Percentiles rank a stretch among this genome's conserved stretches.
These are phyloP conservation scores for Ichthyophthirius multifiliis DNA, from an alignment of 169 alveolate genomes.

Conservation along the genomic window DNA sequence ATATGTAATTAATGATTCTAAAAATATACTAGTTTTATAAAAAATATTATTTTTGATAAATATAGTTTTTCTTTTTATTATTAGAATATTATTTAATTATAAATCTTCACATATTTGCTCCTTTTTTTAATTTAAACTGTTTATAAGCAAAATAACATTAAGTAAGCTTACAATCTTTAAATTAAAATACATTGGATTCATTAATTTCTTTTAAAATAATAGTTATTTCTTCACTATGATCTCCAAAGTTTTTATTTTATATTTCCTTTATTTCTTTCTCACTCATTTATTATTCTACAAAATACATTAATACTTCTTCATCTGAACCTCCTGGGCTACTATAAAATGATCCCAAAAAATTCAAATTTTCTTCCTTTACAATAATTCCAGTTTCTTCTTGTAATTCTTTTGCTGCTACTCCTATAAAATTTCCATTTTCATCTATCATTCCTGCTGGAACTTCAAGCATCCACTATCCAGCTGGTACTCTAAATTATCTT, in stretches of 20 bases:
- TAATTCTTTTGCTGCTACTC: slow-evolving; percentile 47
- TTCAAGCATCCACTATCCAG: slow-evolving; percentile 28
- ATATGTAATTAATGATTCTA: too few species aligned
- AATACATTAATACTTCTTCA: slow-evolving; percentile 26
- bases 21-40: too few species aligned
- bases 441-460: slow-evolving; percentile 49
- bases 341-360: slow-evolving; percentile 1
- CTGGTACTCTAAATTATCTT: slow-evolving; percentile 35
- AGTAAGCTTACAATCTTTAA: slow-evolving; percentile 28
- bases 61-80: too few species aligned
- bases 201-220: slow-evolving; percentile 17
- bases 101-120: too few species aligned
- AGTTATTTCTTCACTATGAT: slow-evolving; percentile 28
- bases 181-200: slow-evolving; percentile 14
- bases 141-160: slow-evolving; percentile 4
- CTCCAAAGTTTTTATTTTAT: slow-evolving; percentile 22
- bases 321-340: slow-evolving; percentile 42
- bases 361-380: slow-evolving; percentile 16
- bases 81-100: too few species aligned
- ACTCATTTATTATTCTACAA: slow-evolving; percentile 6
- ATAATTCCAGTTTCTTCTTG: slow-evolving; percentile 35
- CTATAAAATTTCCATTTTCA: slow-evolving; percentile 35
- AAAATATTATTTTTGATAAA: too few species aligned
- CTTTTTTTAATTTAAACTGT: not conserved
- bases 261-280: slow-evolving; percentile 20